These are phyloP conservation scores for Diutina ranongensis DNA, from an alignment of 1,139 yeast genomes.

Conservation along the genomic window DNA sequence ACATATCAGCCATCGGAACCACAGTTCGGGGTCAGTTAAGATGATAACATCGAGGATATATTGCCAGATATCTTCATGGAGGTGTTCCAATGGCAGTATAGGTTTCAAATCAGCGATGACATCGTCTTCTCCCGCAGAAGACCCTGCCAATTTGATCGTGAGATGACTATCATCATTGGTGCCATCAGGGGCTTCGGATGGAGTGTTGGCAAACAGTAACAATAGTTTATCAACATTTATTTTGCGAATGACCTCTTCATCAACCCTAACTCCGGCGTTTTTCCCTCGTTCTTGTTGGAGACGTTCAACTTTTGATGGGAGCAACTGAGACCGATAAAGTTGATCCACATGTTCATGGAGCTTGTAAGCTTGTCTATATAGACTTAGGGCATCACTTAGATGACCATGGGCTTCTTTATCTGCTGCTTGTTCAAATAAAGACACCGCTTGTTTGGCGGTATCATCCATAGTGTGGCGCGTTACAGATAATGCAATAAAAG, in stretches of 20 bases:
- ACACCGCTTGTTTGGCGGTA: slow-evolving; percentile 1
- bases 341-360: slow-evolving; percentile 59
- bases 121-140: slow-evolving; percentile 17
- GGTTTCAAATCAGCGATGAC: slow-evolving; percentile 24
- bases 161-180: slow-evolving; percentile 13
- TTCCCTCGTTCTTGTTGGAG: slow-evolving; percentile 21
- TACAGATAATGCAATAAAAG: not conserved
- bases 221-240: slow-evolving; percentile 28
- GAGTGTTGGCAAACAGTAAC: slow-evolving; percentile 19
- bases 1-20: slow-evolving; percentile 52
- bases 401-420: slow-evolving; percentile 63
- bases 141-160: slow-evolving; percentile 20
- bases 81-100: slow-evolving; percentile 40
- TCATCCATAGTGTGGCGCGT: not conserved
- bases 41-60: slow-evolving; percentile 45
- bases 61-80: slow-evolving; percentile 58
- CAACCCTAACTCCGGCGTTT: slow-evolving; percentile 18
- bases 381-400: slow-evolving; percentile 69
- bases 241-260: slow-evolving; percentile 22
- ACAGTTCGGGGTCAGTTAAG: slow-evolving; percentile 43
- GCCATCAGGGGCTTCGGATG: slow-evolving; percentile 21
- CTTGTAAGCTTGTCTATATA: slow-evolving; percentile 63
- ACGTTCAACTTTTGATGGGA: slow-evolving; percentile 18
- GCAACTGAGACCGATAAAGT: slow-evolving; percentile 44
- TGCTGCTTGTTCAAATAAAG: slow-evolving; percentile 44